These are phyloP conservation scores for Xerocomellus chrysenteron DNA, from an alignment of 768 basidiomycete genomes.

Conservation along the genomic window DNA sequence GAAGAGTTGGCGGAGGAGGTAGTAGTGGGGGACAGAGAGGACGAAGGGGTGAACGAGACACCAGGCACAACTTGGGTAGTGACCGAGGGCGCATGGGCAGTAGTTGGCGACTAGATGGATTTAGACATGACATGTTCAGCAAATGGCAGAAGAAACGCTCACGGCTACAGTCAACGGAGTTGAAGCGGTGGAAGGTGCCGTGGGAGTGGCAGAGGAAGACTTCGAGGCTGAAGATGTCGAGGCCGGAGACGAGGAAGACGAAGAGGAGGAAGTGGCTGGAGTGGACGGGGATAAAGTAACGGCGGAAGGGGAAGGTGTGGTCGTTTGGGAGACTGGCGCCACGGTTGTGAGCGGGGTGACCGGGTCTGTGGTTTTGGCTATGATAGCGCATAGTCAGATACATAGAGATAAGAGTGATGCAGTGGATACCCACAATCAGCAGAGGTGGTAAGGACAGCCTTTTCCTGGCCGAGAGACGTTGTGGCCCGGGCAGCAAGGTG, in stretches of 20 bases:
- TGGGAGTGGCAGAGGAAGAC: slow-evolving; percentile 2
- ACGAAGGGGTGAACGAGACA: neutral
- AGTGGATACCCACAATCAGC: neutral
- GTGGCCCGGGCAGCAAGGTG: slow-evolving; percentile 7
- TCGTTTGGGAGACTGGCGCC: slow-evolving; percentile 8
- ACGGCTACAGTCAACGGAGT: slow-evolving; percentile 14
- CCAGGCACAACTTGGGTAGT: neutral
- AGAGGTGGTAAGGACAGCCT: neutral
- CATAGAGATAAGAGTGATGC: fast-evolving
- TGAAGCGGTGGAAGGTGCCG: slow-evolving; percentile 6
- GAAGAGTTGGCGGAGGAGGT: slow-evolving; percentile 37
- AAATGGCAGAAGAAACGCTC: slow-evolving; percentile 5
- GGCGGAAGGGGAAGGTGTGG: slow-evolving; percentile 8
- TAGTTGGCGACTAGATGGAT: neutral
- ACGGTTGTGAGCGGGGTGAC: neutral
- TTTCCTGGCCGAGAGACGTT: too few species aligned
- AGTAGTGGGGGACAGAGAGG: slow-evolving; percentile 11
- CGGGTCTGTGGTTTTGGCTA: slow-evolving; percentile 1
- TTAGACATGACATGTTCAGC: neutral
- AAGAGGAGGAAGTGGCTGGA: slow-evolving; percentile 3
- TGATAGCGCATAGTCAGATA: neutral
- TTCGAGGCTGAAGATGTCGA: neutral
- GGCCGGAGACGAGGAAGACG: slow-evolving; percentile 2
- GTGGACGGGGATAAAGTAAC: slow-evolving; percentile 3
- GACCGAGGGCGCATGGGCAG: neutral